These are phyloP conservation scores for Phytophthora macrochlamydospora DNA, from an alignment of 352 stramenopile species.

Conservation along the genomic window DNA sequence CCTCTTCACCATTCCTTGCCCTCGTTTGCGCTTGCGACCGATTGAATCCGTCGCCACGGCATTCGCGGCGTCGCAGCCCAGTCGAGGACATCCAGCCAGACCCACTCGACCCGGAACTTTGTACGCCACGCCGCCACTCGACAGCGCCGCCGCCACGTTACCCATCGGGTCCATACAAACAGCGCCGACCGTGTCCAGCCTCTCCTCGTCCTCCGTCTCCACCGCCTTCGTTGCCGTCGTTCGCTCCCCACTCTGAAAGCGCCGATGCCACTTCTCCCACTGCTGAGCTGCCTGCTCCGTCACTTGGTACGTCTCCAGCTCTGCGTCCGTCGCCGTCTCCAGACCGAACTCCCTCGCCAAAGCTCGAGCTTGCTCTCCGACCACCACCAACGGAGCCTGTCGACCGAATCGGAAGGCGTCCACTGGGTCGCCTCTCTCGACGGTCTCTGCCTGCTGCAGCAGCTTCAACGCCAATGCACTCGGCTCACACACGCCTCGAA, in stretches of 20 bases:
- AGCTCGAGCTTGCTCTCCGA: conserved; percentile 44
- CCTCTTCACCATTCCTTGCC: conserved; percentile 12
- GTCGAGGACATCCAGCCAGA: conserved; percentile 66
- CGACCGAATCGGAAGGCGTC: conserved; percentile 40
- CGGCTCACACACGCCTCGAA: conserved; percentile 53
- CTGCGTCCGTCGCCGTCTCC: conserved; percentile 30
- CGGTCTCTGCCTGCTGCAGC: conserved; percentile 29
- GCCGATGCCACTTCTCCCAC: conserved; percentile 57
- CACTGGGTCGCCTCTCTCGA: not conserved
- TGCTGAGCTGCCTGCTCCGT: conserved; percentile 32
- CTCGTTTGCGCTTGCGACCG: conserved; percentile 18
- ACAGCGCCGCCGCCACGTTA: conserved; percentile 62
- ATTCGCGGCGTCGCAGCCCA: conserved; percentile 61
- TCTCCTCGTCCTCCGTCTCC: conserved; percentile 1
- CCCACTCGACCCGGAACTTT: conserved; percentile 70
- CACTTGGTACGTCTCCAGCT: conserved; percentile 45
- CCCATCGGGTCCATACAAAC: conserved; percentile 62
- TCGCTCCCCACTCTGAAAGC: conserved; percentile 18
- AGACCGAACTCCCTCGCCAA: conserved; percentile 45
- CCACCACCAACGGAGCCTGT: conserved; percentile 62
- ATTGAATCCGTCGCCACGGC: not conserved
- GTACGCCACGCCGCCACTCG: conserved; percentile 70
- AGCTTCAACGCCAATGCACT: conserved; percentile 51
- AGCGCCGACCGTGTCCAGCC: conserved; percentile 65
- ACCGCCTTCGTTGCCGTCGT: not conserved